Evolutionary conservation across 2,329 filamentous ascomycete species (phyloP).

Genomic region (Pezizomycotina sp.): DNA sequence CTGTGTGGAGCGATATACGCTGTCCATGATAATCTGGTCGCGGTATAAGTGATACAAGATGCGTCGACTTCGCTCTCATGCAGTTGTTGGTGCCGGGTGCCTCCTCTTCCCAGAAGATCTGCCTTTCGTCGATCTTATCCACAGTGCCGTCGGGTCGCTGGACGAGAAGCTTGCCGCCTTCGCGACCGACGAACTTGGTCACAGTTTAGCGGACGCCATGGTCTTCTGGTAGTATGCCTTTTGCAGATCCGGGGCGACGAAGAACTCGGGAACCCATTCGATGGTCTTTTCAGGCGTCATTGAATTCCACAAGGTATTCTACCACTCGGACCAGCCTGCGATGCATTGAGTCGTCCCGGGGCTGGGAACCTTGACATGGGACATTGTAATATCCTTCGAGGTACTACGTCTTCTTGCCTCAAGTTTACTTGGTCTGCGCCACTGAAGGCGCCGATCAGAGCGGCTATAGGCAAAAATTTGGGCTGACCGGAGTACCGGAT

Average conservation of each 20-base stretch:
- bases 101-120: conserved; percentile 1
- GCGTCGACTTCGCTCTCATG: neutral
- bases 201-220: neutral
- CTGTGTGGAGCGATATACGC: neutral
- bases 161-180: too few relatives aligned
- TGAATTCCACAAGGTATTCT: conserved; percentile 1
- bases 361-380: neutral
- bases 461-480: neutral
- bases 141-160: too few relatives aligned
- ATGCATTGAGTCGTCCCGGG: neutral
- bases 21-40: neutral
- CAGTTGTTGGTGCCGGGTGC: neutral
- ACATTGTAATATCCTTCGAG: neutral
- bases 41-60: neutral
- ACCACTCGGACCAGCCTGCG: neutral
- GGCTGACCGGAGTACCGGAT: neutral
- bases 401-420: neutral
- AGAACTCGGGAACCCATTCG: neutral
- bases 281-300: neutral
- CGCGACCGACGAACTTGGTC: neutral
- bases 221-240: neutral
- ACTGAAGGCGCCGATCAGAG: neutral
- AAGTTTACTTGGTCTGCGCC: neutral
- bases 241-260: neutral
- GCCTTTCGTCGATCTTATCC: neutral